Conservation (phyloP, 164 flowering plant genomes). For the Aristolochia californica region DNA sequence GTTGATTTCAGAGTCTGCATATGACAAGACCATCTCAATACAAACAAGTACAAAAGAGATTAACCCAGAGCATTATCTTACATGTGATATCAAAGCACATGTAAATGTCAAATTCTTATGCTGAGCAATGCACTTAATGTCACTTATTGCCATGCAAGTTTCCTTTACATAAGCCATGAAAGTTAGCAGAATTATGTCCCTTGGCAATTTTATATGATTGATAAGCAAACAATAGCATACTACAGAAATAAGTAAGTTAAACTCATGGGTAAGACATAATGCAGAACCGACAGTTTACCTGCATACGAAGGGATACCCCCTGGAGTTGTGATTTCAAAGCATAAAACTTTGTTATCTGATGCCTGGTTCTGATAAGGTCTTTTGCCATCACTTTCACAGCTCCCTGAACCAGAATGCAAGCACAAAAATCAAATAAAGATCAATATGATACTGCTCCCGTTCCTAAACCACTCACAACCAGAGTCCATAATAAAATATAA, state of each 20-base stretch:
- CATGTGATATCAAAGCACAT: too few species aligned
- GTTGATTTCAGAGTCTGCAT: slow-evolving; percentile 74
- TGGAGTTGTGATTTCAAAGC: slow-evolving; percentile 96
- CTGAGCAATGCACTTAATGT: too few species aligned
- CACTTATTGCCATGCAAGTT: background rate
- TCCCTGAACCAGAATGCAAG: slow-evolving; percentile 43
- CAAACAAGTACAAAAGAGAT: too few species aligned
- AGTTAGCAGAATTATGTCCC: background rate
- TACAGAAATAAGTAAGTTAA: too few species aligned
- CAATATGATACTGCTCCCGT: too few species aligned
- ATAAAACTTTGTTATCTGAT: slow-evolving; percentile 88
- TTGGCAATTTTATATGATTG: too few species aligned
- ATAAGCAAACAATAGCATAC: too few species aligned
- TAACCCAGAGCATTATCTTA: too few species aligned
- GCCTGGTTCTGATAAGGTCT: slow-evolving; percentile 90
- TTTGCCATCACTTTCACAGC: slow-evolving; percentile 98
- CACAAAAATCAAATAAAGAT: background rate
- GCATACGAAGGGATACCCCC: slow-evolving; percentile 90
- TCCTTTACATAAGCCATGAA: background rate
- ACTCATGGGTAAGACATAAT: too few species aligned
- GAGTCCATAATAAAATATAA: too few species aligned
- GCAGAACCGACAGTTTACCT: slow-evolving; percentile 53
- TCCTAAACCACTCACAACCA: too few species aligned
- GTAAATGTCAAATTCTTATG: too few species aligned
- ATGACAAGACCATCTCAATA: background rate